Percentiles rank a stretch among this genome's conserved stretches.
These are phyloP conservation scores for Alloteropsis semialata DNA, from an alignment of 176 grass and related monocot genomes.

Conservation along the genomic window DNA sequence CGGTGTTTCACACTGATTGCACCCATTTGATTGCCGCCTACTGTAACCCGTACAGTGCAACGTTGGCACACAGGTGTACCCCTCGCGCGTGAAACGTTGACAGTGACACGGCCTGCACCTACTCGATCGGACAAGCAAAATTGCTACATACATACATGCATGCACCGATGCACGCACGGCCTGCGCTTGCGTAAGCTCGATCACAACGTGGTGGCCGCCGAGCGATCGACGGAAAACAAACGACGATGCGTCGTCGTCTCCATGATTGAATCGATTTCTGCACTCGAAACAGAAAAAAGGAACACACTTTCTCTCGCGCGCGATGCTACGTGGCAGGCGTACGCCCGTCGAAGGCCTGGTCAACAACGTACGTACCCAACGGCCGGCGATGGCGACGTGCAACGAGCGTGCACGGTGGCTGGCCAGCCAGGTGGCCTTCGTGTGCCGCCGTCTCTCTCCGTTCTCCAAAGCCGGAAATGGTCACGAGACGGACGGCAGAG, in stretches of 20 bases:
- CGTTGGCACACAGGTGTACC: not conserved
- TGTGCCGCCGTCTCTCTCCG: not conserved
- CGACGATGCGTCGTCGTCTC: not conserved
- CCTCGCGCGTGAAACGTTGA: not conserved
- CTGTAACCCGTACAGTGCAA: not conserved
- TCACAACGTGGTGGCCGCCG: not conserved
- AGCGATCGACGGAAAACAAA: no score
- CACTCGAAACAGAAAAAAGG: not conserved
- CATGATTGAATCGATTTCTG: not conserved
- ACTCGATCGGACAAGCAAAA: not conserved
- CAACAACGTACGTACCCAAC: not conserved
- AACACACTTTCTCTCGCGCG: not conserved
- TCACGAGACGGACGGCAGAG: not conserved
- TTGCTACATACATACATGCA: not conserved
- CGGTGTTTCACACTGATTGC: not conserved
- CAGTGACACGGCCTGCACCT: not conserved
- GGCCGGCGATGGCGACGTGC: not conserved
- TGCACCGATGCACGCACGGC: not conserved
- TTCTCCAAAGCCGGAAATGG: not conserved
- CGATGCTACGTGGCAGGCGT: not conserved
- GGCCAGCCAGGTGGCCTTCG: not conserved
- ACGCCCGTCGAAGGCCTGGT: not conserved
- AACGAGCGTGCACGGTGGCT: not conserved
- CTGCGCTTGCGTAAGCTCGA: not conserved
- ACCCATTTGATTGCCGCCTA: not conserved